Evolutionary conservation across 2,329 filamentous ascomycete species (phyloP), one percentile per base, ranked within the genome.

Genomic region (Ascosphaera aggregata): DNA sequence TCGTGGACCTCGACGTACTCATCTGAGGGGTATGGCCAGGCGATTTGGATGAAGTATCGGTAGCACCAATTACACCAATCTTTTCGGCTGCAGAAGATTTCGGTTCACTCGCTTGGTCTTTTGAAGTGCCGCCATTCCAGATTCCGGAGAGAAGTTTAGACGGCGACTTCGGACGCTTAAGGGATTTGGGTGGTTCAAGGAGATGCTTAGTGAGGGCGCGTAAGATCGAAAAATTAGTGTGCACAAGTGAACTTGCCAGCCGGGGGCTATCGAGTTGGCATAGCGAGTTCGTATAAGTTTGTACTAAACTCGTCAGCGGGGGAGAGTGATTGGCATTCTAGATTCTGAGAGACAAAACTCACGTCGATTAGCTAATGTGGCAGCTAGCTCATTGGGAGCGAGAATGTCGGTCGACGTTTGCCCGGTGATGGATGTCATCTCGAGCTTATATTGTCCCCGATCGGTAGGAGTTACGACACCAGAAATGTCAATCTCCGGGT

Each of bases 121-220:
- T 56, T 15, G 53, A 47, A 37, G 56, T 53, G 41, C 66, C 69
- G 18, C 72, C 70, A 24, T 72, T 69, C 48, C 91, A 72, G 40
- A 94, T 71, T 50, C 69, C 92, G 0, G 85, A 91, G 13, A 95
- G 64, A 50, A 93, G 66, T 54, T 94, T 95, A 37, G 91, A 80
- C 0, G 86, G 85, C 1, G 85, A 94, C n/a, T 76, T 71, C 3
- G 74, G 73, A 8, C 86, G 67, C 40, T 68, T 68, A 30, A 55
- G 50, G 18, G 49, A 52, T 9, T 71, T 68, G 53, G 71, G 78
- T 49, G 75, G 71, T 0, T 68, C 65, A 32, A 75, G 68, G 22
- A 71, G 62, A 16, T 70, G 63, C 32, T 80, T 63, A 36, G 67
- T 69, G 18, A 93, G 60, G 3, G 73, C 72, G 24, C 76, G 75